Conservation (phyloP, 75 land plant species). For the Cryptomeria japonica region DNA sequence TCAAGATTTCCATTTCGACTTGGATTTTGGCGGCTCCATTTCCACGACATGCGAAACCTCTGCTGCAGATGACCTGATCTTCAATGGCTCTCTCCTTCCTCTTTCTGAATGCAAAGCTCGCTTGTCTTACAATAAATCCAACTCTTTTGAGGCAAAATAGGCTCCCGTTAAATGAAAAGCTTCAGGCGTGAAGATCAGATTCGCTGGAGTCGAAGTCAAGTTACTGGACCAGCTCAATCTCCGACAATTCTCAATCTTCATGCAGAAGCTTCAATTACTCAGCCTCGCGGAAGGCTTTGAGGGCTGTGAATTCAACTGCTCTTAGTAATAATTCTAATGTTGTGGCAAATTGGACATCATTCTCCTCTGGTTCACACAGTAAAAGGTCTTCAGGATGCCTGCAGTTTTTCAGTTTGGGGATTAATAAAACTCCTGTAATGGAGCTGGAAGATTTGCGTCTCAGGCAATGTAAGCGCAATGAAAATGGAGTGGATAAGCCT, state of each 20-base stretch:
- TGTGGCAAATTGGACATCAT: background rate
- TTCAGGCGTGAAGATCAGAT: background rate
- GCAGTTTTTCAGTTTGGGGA: background rate
- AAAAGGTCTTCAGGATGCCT: background rate
- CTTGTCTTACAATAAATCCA: too few relatives aligned
- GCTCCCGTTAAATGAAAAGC: too few relatives aligned
- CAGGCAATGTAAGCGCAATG: background rate
- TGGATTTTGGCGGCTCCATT: background rate
- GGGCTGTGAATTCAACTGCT: background rate
- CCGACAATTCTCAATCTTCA: background rate
- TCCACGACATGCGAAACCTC: background rate
- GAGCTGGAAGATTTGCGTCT: slow-evolving; percentile 5
- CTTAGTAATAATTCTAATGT: too few relatives aligned
- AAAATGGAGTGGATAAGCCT: too few relatives aligned
- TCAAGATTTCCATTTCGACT: background rate
- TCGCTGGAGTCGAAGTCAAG: background rate
- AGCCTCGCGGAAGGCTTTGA: background rate
- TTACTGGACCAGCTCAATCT: background rate
- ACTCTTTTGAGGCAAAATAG: too few relatives aligned
- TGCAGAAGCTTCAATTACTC: background rate
- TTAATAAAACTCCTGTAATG: background rate
- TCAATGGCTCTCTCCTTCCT: slow-evolving; percentile 8
- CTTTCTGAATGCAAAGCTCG: background rate
- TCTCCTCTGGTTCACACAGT: background rate
- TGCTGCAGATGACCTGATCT: slow-evolving; percentile 1